Percentiles rank a stretch among this genome's conserved stretches.
phyloP scores from a whole-genome alignment of 1,139 yeast genomes.

The Blastobotrys serpentis region DNA sequence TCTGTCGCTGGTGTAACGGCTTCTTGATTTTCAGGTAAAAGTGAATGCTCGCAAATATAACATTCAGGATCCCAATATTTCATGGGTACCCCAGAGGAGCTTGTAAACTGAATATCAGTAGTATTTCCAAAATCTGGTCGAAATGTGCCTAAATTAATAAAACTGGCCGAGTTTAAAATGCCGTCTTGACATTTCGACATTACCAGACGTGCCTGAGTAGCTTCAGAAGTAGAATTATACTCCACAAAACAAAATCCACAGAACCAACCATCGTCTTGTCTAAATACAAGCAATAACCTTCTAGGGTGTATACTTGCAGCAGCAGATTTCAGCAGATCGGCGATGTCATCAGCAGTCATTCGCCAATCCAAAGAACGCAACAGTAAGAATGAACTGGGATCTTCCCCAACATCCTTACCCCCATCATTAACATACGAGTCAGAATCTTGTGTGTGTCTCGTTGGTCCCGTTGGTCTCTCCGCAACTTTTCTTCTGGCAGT shows the following conservation, averaged over 20 bases:
- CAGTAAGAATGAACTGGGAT: slow-evolving; percentile 6
- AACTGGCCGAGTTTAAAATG: slow-evolving; percentile 1
- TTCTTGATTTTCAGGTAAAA: neutral
- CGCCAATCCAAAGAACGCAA: neutral
- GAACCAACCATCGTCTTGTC: neutral
- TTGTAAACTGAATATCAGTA: neutral
- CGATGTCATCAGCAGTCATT: neutral
- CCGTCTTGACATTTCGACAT: neutral
- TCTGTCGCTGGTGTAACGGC: too few species aligned
- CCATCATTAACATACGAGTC: too few species aligned
- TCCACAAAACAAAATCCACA: slow-evolving; percentile 8
- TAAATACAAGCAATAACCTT: neutral
- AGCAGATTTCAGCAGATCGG: neutral
- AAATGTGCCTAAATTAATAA: slow-evolving; percentile 7
- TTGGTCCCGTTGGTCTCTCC: too few species aligned
- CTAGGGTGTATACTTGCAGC: neutral
- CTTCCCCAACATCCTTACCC: slow-evolving; percentile 1
- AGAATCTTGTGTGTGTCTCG: too few species aligned
- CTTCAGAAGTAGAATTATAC: slow-evolving; percentile 1
- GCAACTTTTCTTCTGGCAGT: too few species aligned
- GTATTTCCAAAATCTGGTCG: neutral
- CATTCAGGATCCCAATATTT: slow-evolving; percentile 8
- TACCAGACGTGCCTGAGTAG: neutral
- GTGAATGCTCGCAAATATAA: neutral
- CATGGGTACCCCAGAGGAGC: slow-evolving; percentile 3